Percentiles rank a stretch among this genome's conserved stretches.
phyloP scores from a whole-genome alignment of 202 grass and related monocot species.

The Panicum hallii region DNA sequence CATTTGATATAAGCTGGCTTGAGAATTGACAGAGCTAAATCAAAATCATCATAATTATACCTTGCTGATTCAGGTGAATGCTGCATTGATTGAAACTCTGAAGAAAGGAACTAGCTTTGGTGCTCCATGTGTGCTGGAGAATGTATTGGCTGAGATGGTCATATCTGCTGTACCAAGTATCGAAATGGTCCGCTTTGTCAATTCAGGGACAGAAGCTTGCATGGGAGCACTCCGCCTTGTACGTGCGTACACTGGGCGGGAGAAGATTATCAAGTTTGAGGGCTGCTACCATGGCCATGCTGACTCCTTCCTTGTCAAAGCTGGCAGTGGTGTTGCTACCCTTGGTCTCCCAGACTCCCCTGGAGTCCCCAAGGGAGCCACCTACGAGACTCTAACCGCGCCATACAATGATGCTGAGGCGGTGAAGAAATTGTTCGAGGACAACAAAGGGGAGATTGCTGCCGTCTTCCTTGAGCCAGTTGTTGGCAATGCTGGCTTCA shows the following conservation, averaged over 20 bases:
- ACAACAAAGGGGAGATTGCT: slow-evolving; percentile 84
- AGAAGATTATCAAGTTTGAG: slow-evolving; percentile 97
- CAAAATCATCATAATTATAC: background rate
- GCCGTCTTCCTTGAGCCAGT: slow-evolving; percentile 93
- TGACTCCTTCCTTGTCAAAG: slow-evolving; percentile 95
- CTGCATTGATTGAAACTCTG: slow-evolving; percentile 86
- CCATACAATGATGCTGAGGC: slow-evolving; percentile 85
- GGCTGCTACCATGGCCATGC: slow-evolving; percentile 99
- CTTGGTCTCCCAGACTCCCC: slow-evolving; percentile 97
- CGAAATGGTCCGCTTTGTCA: slow-evolving; percentile 99
- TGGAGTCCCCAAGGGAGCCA: slow-evolving; percentile 88
- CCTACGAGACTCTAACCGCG: slow-evolving; percentile 72
- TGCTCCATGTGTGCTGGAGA: slow-evolving; percentile 89
- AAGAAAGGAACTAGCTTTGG: slow-evolving; percentile 99
- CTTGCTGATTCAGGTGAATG: slow-evolving; percentile 71
- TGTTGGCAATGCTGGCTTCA: slow-evolving; percentile 96
- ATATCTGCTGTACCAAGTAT: slow-evolving; percentile 92
- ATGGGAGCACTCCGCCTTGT: slow-evolving; percentile 98
- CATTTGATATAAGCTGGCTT: background rate
- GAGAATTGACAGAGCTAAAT: background rate
- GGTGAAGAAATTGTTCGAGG: slow-evolving; percentile 73
- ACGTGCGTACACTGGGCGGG: slow-evolving; percentile 81
- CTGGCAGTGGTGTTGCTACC: slow-evolving; percentile 98
- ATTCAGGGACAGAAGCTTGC: slow-evolving; percentile 97
- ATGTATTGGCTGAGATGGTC: slow-evolving; percentile 92